Base-by-base conservation (phyloP, 495 filamentous ascomycete genomes). In the Talaromyces nanjingensis region DNA sequence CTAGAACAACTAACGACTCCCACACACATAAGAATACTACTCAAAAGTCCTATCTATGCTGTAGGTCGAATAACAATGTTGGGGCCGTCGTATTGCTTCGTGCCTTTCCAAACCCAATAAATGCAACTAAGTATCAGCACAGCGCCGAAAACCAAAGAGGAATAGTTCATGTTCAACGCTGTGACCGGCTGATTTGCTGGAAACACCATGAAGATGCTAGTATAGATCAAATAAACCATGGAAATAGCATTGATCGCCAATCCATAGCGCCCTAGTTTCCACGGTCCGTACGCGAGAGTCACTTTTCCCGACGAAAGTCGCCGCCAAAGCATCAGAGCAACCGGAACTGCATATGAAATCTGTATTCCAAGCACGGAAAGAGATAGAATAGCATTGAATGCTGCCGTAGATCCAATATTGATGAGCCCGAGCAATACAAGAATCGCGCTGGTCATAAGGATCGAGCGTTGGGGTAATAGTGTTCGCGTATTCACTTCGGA, bases 321-420 rank as follows among this genome's bases (percentile, higher is more conserved):
- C 57, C 79, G 82, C 39, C 77, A 65, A 2, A 82, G 45, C 3
- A 84, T 74, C 62, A 80, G 81, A 16, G 68, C 70, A 58, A 83
- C 81, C 1, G 77, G 72, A 6, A 85, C 70, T 25, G 81, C 76
- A 57, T 85, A 85, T 7, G 82, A 82, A 4, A 76, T 75, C 69
- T 71, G 74, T 29, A 72, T 68, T 12, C 73, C 71, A 5, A 67
- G 78, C 53, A 71, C 76, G 12, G 73, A 74, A 27, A 85, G 68
- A 2, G 81, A 81, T 31, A 79, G 65, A 18, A 83, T 77, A 55
- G 77, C 78, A 45, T 75, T 73, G 49, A 85, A 72, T 9, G 80
- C 78, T 5, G 77, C 74, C 8, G 71, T 42, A 1, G 81, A 83
- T 42, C 78, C 79, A 54, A 86, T 80, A 65, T 83, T 83, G 69